phyloP scores from a whole-genome alignment of 805 yeast genomes.

The Monosporozyma servazzii region DNA sequence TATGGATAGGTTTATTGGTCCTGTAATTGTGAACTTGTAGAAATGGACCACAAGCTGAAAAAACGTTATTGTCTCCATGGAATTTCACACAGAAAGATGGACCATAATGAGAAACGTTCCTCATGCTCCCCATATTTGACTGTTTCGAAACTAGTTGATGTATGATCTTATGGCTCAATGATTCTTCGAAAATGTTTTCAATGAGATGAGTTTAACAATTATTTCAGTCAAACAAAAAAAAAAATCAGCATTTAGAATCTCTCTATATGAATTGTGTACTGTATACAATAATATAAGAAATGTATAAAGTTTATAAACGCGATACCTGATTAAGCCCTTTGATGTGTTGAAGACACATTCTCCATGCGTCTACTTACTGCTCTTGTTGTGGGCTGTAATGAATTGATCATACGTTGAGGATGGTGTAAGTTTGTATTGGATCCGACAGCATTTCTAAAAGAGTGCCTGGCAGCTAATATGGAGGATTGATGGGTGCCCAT shows the following conservation, averaged over 20 bases:
- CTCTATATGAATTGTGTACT: not conserved
- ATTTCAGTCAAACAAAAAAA: not conserved
- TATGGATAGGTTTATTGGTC: conserved; percentile 31
- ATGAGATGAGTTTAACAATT: not conserved
- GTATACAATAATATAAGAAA: not conserved
- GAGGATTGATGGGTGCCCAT: conserved; percentile 4
- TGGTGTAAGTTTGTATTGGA: conserved; percentile 14
- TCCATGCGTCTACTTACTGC: conserved; percentile 33
- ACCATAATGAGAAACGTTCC: conserved; percentile 36
- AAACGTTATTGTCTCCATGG: conserved; percentile 25
- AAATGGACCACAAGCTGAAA: conserved; percentile 66
- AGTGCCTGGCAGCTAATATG: conserved; percentile 8
- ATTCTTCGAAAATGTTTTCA: not conserved
- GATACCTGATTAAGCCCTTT: conserved; percentile 3
- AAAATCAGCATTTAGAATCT: not conserved
- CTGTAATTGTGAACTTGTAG: conserved; percentile 45
- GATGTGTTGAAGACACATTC: conserved; percentile 10
- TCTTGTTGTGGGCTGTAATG: conserved; percentile 34
- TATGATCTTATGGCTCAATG: not conserved
- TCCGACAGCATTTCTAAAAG: conserved; percentile 10
- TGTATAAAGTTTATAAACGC: not conserved
- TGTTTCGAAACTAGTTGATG: not conserved
- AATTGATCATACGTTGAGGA: conserved; percentile 22
- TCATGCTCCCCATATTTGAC: conserved; percentile 5
- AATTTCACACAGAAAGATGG: conserved; percentile 62